Conservation (phyloP, 495 filamentous ascomycete species). For the Hypoxylon fuscum region DNA sequence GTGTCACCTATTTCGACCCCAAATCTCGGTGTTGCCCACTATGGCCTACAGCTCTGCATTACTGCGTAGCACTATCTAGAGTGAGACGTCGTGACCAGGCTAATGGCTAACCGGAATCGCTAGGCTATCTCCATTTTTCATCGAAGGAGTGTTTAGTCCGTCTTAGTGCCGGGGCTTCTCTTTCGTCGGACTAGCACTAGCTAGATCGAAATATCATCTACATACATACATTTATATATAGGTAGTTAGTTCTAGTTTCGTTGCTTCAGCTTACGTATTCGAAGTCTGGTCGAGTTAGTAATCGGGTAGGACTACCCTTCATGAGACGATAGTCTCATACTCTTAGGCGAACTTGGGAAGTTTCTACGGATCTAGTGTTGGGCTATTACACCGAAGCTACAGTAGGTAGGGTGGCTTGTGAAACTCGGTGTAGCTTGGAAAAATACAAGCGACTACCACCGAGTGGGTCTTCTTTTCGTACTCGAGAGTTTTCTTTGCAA, state of each 20-base stretch:
- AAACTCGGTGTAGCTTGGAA: constrained; percentile 33
- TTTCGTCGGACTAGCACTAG: too few relatives aligned
- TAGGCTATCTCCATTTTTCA: constrained; percentile 24
- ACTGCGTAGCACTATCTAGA: constrained; percentile 34
- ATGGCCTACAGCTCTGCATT: constrained; percentile 36
- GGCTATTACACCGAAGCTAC: constrained; percentile 35
- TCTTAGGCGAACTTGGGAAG: constrained; percentile 14
- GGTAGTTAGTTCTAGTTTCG: too few relatives aligned
- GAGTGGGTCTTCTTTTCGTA: constrained; percentile 28
- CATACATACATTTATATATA: too few relatives aligned
- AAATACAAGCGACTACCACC: constrained; percentile 10
- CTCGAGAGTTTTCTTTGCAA: constrained; percentile 12
- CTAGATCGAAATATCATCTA: too few relatives aligned
- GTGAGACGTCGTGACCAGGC: constrained; percentile 31
- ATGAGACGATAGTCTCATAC: constrained; percentile 15
- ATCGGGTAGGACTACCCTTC: constrained; percentile 14
- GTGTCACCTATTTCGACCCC: constrained; percentile 29
- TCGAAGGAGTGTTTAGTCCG: constrained; percentile 27
- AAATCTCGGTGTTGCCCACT: constrained; percentile 32
- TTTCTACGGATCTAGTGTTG: not conserved
- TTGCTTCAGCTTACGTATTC: constrained; percentile 26
- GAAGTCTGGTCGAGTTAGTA: not conserved
- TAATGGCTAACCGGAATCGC: constrained; percentile 35
- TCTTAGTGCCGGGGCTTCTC: constrained; percentile 31
- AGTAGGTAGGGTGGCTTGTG: constrained; percentile 11